These are phyloP conservation scores for Pyrenochaeta sp. DNA, from an alignment of 2,329 filamentous ascomycete genomes.

Conservation along the genomic window DNA sequence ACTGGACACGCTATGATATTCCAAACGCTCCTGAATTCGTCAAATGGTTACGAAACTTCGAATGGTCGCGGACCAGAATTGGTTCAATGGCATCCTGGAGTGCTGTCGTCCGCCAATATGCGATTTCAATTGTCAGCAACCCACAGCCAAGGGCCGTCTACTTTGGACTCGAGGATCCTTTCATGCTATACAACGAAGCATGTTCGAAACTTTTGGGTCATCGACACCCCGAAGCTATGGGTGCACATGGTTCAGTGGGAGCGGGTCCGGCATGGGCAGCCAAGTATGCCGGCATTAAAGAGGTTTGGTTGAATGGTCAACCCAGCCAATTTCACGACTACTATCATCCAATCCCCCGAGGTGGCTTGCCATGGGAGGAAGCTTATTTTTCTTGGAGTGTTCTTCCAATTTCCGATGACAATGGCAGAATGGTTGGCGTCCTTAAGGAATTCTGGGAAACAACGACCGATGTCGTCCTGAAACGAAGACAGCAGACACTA, in stretches of 20 bases:
- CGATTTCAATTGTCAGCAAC: neutral
- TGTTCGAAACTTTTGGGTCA: neutral
- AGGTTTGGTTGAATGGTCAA: neutral
- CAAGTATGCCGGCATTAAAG: neutral
- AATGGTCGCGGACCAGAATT: neutral
- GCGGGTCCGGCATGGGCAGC: neutral
- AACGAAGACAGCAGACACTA: neutral
- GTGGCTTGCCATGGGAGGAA: neutral
- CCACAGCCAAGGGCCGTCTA: neutral
- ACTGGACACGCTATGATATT: neutral
- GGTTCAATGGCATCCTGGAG: neutral
- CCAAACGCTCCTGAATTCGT: neutral
- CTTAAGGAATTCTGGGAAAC: neutral
- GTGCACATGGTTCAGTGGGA: neutral
- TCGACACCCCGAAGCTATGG: neutral
- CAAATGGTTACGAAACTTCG: neutral
- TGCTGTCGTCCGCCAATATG: neutral
- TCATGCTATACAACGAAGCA: neutral
- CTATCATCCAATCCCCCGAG: neutral
- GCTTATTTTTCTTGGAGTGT: neutral
- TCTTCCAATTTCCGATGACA: neutral
- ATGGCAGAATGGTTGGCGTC: neutral
- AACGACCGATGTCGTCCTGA: neutral
- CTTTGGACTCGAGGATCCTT: neutral
- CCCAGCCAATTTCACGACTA: neutral